Evolutionary conservation across 2,329 filamentous ascomycete genomes (phyloP).

Genomic region (Trichoderma sp.): DNA sequence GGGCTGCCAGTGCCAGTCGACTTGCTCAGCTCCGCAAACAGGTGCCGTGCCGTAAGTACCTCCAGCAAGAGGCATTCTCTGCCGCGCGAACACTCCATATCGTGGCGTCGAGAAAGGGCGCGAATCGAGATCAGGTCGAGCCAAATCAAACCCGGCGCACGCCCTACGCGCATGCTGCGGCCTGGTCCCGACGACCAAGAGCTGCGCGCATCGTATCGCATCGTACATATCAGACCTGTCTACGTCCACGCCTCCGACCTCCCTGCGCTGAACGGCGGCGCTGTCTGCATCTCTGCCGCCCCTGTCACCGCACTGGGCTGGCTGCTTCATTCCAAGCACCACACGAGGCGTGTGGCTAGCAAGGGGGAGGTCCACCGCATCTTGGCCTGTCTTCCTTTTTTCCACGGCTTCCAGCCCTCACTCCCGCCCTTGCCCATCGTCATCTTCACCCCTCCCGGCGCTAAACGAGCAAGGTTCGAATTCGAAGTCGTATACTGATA

Average conservation of each 20-base stretch:
- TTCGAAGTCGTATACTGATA: background rate
- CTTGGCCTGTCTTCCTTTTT: background rate
- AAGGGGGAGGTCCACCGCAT: background rate
- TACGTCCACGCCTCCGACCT: background rate
- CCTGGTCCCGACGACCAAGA: background rate
- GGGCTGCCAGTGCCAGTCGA: slow-evolving; percentile 17
- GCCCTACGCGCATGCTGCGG: slow-evolving; percentile 16
- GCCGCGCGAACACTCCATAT: slow-evolving; percentile 22
- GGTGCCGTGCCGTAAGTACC: no score
- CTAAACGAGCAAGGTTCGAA: slow-evolving; percentile 9
- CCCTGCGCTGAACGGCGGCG: slow-evolving; percentile 7
- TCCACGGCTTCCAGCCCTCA: background rate
- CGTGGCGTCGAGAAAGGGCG: slow-evolving; percentile 21
- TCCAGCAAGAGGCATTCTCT: slow-evolving; percentile 4
- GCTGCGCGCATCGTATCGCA: background rate
- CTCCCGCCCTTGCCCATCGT: slow-evolving; percentile 1
- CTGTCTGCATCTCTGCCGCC: slow-evolving; percentile 14
- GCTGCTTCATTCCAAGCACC: slow-evolving; percentile 1
- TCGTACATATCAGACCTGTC: background rate
- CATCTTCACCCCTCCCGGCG: slow-evolving; percentile 12
- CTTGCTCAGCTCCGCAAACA: slow-evolving; percentile 20
- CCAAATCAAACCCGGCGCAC: slow-evolving; percentile 2
- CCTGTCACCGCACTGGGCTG: slow-evolving; percentile 11
- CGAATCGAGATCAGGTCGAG: slow-evolving; percentile 13
- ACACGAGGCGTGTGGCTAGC: slow-evolving; percentile 9